Percentiles rank a stretch among this genome's conserved stretches.
phyloP scores from a whole-genome alignment of 306 rosid genomes.

The Cucurbita moschata region DNA sequence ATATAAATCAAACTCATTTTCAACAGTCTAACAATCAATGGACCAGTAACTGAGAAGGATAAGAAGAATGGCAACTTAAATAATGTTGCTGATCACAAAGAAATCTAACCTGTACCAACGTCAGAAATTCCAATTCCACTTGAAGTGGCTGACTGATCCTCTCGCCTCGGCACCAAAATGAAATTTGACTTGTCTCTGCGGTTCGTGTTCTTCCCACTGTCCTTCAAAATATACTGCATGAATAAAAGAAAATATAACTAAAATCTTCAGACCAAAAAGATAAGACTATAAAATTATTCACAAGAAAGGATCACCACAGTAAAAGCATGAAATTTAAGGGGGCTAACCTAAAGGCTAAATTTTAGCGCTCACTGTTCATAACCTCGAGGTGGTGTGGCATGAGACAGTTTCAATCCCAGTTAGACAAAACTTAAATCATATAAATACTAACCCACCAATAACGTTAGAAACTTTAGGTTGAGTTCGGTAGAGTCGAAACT shows the following conservation, averaged over 20 bases:
- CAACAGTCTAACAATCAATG: background rate
- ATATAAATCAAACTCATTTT: background rate
- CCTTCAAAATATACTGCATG: slow-evolving; percentile 76
- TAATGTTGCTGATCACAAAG: background rate
- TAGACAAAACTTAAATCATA: background rate
- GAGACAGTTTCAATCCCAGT: background rate
- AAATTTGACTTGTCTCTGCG: slow-evolving; percentile 60
- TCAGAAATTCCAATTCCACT: slow-evolving; percentile 37
- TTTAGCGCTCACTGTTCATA: background rate
- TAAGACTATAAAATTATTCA: background rate
- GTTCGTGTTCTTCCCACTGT: slow-evolving; percentile 31
- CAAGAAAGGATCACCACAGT: background rate
- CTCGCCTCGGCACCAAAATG: slow-evolving; percentile 39
- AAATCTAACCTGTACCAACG: slow-evolving; percentile 27
- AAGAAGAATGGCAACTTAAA: background rate
- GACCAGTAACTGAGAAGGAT: background rate
- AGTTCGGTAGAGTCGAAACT: background rate
- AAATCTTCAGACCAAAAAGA: background rate
- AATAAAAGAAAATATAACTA: slow-evolving; percentile 16
- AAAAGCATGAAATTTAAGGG: background rate
- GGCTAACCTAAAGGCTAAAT: background rate
- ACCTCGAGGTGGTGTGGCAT: background rate
- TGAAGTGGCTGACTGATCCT: slow-evolving; percentile 42
- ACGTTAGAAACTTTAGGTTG: background rate
- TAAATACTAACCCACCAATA: background rate